These are phyloP conservation scores for Balansia obtecta DNA, from an alignment of 2,329 filamentous ascomycete species.

Conservation along the genomic window DNA sequence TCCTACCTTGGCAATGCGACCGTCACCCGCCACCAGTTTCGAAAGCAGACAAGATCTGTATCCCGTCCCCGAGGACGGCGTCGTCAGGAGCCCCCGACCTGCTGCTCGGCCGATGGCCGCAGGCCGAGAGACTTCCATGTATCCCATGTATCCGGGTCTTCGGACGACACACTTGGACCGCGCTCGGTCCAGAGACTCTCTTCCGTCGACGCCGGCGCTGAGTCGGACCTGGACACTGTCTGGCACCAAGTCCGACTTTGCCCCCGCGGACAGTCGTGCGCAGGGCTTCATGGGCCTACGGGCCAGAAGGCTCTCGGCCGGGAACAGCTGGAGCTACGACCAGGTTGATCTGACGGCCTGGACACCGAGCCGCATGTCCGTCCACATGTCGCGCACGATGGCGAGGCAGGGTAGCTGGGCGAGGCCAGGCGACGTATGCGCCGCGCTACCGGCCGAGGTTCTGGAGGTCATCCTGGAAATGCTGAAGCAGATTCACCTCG, in stretches of 20 bases:
- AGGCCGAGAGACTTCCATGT: slow-evolving; percentile 11
- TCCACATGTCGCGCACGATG: slow-evolving; percentile 4
- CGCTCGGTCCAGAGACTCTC: slow-evolving; percentile 11
- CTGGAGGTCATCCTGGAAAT: slow-evolving; percentile 42
- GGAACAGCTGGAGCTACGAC: slow-evolving; percentile 28
- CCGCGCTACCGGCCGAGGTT: slow-evolving; percentile 45
- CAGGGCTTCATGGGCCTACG: slow-evolving; percentile 16
- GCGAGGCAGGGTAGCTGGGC: slow-evolving; percentile 5
- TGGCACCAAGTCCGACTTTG: background rate
- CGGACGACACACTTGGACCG: slow-evolving; percentile 15
- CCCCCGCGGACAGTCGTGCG: background rate
- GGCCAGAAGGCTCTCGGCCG: slow-evolving; percentile 18
- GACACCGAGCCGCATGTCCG: slow-evolving; percentile 6
- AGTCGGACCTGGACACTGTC: slow-evolving; percentile 27
- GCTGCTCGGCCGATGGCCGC: slow-evolving; percentile 7
- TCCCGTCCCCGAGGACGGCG: slow-evolving; percentile 4
- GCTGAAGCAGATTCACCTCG: slow-evolving; percentile 39
- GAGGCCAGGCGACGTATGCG: slow-evolving; percentile 38
- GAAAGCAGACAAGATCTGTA: slow-evolving; percentile 9
- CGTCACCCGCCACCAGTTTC: slow-evolving; percentile 8
- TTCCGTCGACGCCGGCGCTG: slow-evolving; percentile 16
- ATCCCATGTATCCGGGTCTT: slow-evolving; percentile 20
- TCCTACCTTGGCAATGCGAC: slow-evolving; percentile 7
- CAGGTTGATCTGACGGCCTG: slow-evolving; percentile 21
- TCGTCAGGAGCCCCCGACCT: slow-evolving; percentile 7